A percentile compares a stretch with the other conserved stretches of the same genome.
Evolutionary conservation across 2,329 filamentous ascomycete genomes (phyloP).

Genomic region (Trichoderma cornu-damae): DNA sequence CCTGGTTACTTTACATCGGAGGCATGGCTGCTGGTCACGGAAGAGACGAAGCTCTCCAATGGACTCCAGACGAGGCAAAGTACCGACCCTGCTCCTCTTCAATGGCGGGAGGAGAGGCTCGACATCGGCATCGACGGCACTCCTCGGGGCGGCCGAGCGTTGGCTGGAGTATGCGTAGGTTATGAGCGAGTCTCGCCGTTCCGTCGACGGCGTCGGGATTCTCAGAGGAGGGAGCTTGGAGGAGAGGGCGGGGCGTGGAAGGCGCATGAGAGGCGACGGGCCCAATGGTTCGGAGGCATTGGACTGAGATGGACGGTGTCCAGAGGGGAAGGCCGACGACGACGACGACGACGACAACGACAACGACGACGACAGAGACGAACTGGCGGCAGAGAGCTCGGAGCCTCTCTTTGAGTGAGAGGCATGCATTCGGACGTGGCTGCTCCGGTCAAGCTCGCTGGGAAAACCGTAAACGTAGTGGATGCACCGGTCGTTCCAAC

Average conservation of each 20-base stretch:
- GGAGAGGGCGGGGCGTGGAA: conserved; percentile 33
- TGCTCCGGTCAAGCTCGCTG: conserved; percentile 46
- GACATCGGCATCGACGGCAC: conserved; percentile 43
- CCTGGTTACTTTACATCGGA: conserved; percentile 46
- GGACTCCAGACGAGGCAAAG: conserved; percentile 50
- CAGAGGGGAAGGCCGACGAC: neutral
- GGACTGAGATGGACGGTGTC: conserved; percentile 5
- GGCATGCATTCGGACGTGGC: conserved; percentile 45
- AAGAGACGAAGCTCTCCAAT: conserved; percentile 52
- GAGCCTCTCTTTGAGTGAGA: conserved; percentile 40
- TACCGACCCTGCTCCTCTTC: conserved; percentile 46
- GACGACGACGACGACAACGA: conserved; percentile 6
- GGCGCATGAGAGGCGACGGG: conserved; percentile 33
- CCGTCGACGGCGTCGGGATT: conserved; percentile 29
- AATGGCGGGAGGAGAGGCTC: conserved; percentile 52
- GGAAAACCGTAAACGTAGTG: conserved; percentile 56
- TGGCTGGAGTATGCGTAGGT: conserved; percentile 37
- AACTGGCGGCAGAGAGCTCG: conserved; percentile 35
- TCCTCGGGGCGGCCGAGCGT: conserved; percentile 31
- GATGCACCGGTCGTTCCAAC: conserved; percentile 50
- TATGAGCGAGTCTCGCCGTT: conserved; percentile 26
- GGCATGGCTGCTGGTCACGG: conserved; percentile 44
- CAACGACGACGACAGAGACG: conserved; percentile 15
- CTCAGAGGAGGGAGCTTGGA: conserved; percentile 29
- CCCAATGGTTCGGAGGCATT: conserved; percentile 15